Evolutionary conservation across 2,329 filamentous ascomycete genomes (phyloP).

Genomic region (Domatiomyces catenatus): DNA sequence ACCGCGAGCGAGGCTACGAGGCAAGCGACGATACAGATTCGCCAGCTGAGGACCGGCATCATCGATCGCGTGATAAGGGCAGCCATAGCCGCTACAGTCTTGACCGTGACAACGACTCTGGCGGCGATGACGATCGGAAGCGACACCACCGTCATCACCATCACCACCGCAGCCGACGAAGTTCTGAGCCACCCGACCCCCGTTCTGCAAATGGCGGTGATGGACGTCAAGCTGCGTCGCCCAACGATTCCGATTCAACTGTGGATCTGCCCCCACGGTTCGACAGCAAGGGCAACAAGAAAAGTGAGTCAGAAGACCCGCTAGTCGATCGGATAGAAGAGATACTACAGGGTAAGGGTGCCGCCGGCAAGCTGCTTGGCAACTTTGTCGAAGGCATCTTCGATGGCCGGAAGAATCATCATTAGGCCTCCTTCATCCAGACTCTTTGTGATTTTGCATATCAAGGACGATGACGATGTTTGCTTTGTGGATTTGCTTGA

Average conservation of each 20-base stretch:
- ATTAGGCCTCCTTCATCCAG: not conserved
- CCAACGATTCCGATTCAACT: constrained; percentile 27
- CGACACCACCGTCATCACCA: constrained; percentile 14
- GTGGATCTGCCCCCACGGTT: constrained; percentile 31
- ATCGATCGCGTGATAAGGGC: constrained; percentile 5
- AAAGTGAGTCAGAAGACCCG: constrained; percentile 22
- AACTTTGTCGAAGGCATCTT: constrained; percentile 18
- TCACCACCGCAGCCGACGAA: constrained; percentile 13
- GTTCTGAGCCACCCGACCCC: constrained; percentile 13
- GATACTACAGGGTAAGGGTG: constrained; percentile 22
- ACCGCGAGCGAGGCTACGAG: constrained; percentile 25
- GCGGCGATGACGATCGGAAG: constrained; percentile 12
- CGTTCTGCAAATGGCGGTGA: constrained; percentile 7
- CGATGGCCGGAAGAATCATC: constrained; percentile 8
- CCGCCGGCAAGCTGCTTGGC: constrained; percentile 16
- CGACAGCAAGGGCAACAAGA: constrained; percentile 26
- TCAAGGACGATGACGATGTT: not conserved
- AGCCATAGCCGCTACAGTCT: constrained; percentile 1
- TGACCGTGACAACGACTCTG: constrained; percentile 23
- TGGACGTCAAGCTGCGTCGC: constrained; percentile 3
- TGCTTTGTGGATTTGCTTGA: not conserved
- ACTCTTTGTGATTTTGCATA: not conserved
- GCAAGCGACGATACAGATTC: constrained; percentile 24
- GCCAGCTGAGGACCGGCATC: constrained; percentile 8
- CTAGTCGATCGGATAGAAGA: constrained; percentile 24